Evolutionary conservation across 2,329 filamentous ascomycete species (phyloP), one percentile per base, ranked within the genome.

Genomic region (Triangularia setosa): DNA sequence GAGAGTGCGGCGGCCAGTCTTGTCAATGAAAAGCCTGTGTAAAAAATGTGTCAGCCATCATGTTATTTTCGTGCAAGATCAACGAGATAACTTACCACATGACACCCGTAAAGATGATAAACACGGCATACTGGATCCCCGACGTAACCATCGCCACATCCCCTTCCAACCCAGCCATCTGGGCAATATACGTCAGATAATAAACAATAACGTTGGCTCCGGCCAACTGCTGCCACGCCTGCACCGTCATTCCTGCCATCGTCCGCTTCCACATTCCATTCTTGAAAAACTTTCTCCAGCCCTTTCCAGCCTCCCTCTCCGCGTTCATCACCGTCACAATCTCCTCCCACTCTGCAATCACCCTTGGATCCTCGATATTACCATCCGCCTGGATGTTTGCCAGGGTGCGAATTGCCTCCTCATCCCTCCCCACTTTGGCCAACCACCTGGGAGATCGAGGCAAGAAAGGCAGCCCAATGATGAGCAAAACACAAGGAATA

Each of bases 381-480:
- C 85, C 85, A 1, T 78, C 76, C 2, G 82, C 85, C 65, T 88
- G 86, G 2, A 89, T 80, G 60, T 81, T 73, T 9, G 84, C 85
- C 28, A 89, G 78, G 0, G 80, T 81, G 40, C 82, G 73, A 2
- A 84, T 79, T 18, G 76, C 75, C 61, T 82, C 86, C 67, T 87
- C 81, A 78, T 84, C 86, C 11, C 86, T 82, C 61, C 87, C 85
- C 27, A 87, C 81, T 68, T 82, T 82, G 14, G 86, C 86, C 16
- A 89, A 78, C 87, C 86, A 89, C 70, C 87, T 79, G 2, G 86
- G 86, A 1, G 84, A 87, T 63, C 87, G 83, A 14, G 86, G 86
- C 54, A 88, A 81, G 73, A 87, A 85, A 25, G 81, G 79, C 77
- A 90, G 83, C 58, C 83, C 85, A 53, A 80, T 60, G 69, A 86